Percentiles rank a stretch among this genome's conserved stretches.
Evolutionary conservation across 1,284 basidiomycete species (phyloP).

Genomic region (Tetrapyrgos nigripes): DNA sequence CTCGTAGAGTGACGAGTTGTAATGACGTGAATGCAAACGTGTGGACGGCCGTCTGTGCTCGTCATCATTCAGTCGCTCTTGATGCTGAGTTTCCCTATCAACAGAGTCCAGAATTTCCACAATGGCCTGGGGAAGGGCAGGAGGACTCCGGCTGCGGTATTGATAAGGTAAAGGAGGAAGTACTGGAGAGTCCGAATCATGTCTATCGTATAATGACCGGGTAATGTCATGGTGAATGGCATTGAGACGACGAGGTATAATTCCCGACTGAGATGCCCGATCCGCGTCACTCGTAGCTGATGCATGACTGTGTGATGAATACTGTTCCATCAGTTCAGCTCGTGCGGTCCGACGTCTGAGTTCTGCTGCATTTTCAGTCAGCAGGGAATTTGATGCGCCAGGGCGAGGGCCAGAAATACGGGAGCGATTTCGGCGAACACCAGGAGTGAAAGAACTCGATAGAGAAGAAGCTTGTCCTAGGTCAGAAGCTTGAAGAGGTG

Average conservation of each 20-base stretch:
- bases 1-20: too few relatives aligned
- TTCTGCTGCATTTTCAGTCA: slow-evolving; percentile 49
- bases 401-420: slow-evolving; percentile 18
- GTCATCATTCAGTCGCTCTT: slow-evolving; percentile 5
- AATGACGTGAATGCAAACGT: too few relatives aligned
- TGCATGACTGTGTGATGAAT: slow-evolving; percentile 20
- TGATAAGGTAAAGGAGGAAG: slow-evolving; percentile 10
- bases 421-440: slow-evolving; percentile 14
- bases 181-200: background rate
- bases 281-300: background rate
- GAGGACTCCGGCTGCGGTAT: slow-evolving; percentile 11
- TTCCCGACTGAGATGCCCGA: too few relatives aligned
- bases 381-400: slow-evolving; percentile 46
- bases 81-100: slow-evolving; percentile 8
- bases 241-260: background rate
- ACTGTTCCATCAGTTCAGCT: slow-evolving; percentile 25
- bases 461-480: slow-evolving; percentile 6
- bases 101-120: slow-evolving; percentile 8
- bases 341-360: slow-evolving; percentile 38
- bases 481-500: background rate
- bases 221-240: background rate
- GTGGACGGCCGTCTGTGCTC: too few relatives aligned
- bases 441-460: slow-evolving; percentile 15
- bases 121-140: slow-evolving; percentile 1
- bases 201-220: background rate